These are phyloP conservation scores for Hamigera avellanea DNA, from an alignment of 495 filamentous ascomycete species.

Conservation along the genomic window DNA sequence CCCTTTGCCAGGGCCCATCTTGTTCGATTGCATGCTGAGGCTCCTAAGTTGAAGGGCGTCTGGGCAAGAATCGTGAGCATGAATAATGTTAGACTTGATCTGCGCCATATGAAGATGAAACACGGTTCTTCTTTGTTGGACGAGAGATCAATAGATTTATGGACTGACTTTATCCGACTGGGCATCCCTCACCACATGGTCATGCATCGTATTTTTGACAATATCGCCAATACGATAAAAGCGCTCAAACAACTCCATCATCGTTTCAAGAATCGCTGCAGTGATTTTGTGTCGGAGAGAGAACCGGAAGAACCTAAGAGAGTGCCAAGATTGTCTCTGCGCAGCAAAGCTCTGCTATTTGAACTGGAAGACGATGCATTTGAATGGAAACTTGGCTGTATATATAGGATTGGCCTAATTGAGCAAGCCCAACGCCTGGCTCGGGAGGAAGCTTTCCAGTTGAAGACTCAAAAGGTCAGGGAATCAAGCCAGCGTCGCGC, in stretches of 20 bases:
- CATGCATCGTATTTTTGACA: constrained; percentile 84
- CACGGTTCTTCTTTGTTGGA: constrained; percentile 46
- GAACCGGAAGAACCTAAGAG: constrained; percentile 71
- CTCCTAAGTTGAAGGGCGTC: constrained; percentile 63
- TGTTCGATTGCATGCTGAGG: constrained; percentile 72
- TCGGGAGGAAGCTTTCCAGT: constrained; percentile 75
- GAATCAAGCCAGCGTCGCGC: constrained; percentile 44
- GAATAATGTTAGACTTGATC: constrained; percentile 66
- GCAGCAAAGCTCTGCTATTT: constrained; percentile 70
- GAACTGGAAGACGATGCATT: constrained; percentile 94
- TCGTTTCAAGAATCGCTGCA: constrained; percentile 73
- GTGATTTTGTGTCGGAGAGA: constrained; percentile 78
- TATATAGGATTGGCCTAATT: constrained; percentile 76
- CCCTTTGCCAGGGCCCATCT: constrained; percentile 69
- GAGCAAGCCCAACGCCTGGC: constrained; percentile 85
- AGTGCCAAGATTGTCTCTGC: constrained; percentile 72
- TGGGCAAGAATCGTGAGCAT: constrained; percentile 83
- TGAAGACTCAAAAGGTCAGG: constrained; percentile 79
- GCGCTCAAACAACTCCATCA: constrained; percentile 82
- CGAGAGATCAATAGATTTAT: constrained; percentile 77
- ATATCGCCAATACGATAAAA: constrained; percentile 78
- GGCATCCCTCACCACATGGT: constrained; percentile 92
- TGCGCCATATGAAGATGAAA: constrained; percentile 63
- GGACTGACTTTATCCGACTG: constrained; percentile 72
- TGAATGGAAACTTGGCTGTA: constrained; percentile 90